Evolutionary conservation across 169 alveolate genomes (phyloP).

Genomic region (Babesia ovis): DNA sequence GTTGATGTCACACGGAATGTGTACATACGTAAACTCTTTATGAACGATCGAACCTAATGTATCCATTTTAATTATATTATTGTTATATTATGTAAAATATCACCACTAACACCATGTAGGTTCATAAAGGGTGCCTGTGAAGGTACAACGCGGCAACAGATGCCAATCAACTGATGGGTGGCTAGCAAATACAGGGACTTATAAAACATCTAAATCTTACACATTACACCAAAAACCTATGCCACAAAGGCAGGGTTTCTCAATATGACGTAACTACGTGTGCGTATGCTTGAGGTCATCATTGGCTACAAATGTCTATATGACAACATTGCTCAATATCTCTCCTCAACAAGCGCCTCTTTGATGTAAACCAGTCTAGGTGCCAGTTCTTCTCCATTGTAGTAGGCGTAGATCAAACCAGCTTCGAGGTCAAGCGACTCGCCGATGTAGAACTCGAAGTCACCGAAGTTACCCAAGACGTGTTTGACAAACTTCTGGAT

Average conservation of each 20-base stretch:
- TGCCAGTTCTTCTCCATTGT: constrained; percentile 90
- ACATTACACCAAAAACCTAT: neutral
- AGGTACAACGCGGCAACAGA: neutral
- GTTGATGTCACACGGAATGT: constrained; percentile 64
- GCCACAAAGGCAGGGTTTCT: neutral
- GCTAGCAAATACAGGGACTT: no score
- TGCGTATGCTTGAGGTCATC: neutral
- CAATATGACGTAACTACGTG: constrained; percentile 5
- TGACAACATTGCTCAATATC: constrained; percentile 66
- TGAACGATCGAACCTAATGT: constrained; percentile 51
- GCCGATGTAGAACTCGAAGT: constrained; percentile 89
- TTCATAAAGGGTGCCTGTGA: neutral
- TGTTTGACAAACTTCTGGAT: constrained; percentile 88
- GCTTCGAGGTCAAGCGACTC: constrained; percentile 90
- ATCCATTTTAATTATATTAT: constrained; percentile 29
- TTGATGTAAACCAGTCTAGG: constrained; percentile 89
- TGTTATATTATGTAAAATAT: neutral
- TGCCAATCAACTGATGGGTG: neutral
- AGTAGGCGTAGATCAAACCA: constrained; percentile 86
- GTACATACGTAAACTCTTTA: constrained; percentile 54
- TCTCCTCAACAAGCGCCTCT: constrained; percentile 90
- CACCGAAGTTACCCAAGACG: constrained; percentile 86
- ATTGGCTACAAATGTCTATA: neutral
- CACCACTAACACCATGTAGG: neutral
- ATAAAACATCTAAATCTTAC: no score